phyloP scores from a whole-genome alignment of 257 asterid species.

The Schizonepeta tenuifolia region DNA sequence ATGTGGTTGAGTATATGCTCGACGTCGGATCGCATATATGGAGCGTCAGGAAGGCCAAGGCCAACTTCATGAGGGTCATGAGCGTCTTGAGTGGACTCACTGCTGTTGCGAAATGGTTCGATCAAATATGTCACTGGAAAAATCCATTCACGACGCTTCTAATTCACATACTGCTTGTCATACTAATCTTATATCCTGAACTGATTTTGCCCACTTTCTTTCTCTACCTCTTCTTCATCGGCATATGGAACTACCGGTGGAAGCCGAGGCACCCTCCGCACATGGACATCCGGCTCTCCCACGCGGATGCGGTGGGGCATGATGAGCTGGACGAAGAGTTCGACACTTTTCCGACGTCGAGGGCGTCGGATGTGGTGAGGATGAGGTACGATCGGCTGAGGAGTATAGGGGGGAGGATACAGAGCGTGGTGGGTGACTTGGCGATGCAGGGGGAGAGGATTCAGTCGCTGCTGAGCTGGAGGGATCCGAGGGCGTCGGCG shows the following conservation, averaged over 20 bases:
- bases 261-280: constrained; percentile 90
- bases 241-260: constrained; percentile 69
- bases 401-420: constrained; percentile 79
- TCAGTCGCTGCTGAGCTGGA: constrained; percentile 64
- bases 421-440: constrained; percentile 62
- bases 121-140: constrained; percentile 75
- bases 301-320: constrained; percentile 56
- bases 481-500: constrained; percentile 86
- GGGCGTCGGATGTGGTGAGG: constrained; percentile 50
- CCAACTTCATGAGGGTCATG: constrained; percentile 62
- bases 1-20: constrained; percentile 67
- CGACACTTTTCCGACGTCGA: constrained; percentile 73
- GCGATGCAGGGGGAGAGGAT: constrained; percentile 88
- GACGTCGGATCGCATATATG: constrained; percentile 76
- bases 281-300: constrained; percentile 78
- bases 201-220: constrained; percentile 71
- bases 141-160: constrained; percentile 83
- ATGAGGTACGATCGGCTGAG: constrained; percentile 82
- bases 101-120: constrained; percentile 63
- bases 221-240: constrained; percentile 68
- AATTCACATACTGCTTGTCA: constrained; percentile 62
- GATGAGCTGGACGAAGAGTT: constrained; percentile 85
- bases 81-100: constrained; percentile 51
- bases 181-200: constrained; percentile 63
- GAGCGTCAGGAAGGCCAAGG: constrained; percentile 82